A percentile compares a stretch with the other conserved stretches of the same genome.
These are phyloP conservation scores for Prunus mira DNA, from an alignment of 306 rosid species.

Conservation along the genomic window DNA sequence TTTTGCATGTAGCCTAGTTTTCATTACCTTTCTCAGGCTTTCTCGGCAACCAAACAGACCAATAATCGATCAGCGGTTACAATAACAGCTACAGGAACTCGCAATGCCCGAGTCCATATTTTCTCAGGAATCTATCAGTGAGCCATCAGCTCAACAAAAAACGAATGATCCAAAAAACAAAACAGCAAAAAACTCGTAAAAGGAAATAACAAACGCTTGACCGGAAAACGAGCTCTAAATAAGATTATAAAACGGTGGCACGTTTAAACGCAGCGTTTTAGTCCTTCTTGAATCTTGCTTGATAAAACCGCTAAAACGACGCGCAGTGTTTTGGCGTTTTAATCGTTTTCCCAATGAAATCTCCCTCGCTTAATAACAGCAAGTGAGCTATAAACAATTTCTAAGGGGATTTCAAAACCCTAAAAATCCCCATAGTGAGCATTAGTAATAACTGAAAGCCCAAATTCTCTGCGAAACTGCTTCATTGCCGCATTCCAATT, in stretches of 20 bases:
- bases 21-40: neutral
- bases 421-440: neutral
- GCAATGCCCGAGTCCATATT: neutral
- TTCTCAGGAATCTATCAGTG: neutral
- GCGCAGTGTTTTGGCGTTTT: neutral
- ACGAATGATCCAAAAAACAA: no score
- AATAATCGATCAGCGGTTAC: neutral
- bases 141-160: neutral
- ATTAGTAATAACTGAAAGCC: neutral
- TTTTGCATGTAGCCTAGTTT: neutral
- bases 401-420: neutral
- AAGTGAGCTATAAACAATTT: neutral
- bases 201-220: neutral
- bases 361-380: constrained; percentile 4
- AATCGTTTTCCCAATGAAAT: neutral
- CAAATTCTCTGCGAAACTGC: neutral
- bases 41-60: neutral
- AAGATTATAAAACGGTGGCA: neutral
- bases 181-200: no score
- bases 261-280: neutral
- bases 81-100: neutral
- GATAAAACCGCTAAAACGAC: constrained; percentile 8
- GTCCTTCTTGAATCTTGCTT: neutral
- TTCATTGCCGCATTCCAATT: constrained; percentile 1
- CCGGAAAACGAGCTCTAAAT: neutral